A percentile compares a stretch with the other conserved stretches of the same genome.
These are phyloP conservation scores for Mortierella sp. DNA, from an alignment of 371 early-diverging fungal species.

Conservation along the genomic window DNA sequence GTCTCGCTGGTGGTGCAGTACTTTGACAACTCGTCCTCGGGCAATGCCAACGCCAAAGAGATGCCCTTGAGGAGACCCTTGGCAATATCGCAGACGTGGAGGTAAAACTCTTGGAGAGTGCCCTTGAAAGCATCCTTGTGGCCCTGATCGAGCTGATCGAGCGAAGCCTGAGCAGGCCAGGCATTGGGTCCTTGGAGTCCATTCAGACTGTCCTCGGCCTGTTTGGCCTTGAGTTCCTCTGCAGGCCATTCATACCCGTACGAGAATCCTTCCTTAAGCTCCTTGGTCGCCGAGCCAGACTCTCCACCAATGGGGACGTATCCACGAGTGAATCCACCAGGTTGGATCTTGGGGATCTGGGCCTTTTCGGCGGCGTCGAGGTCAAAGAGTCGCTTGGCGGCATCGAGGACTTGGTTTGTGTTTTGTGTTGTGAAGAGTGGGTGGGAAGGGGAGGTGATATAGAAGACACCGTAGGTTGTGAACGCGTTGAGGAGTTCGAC, in stretches of 20 bases:
- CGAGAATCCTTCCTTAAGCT: conserved; percentile 69
- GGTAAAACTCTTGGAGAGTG: conserved; percentile 55
- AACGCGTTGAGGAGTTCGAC: conserved; percentile 38
- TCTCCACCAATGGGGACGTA: conserved; percentile 65
- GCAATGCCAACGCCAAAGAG: conserved; percentile 35
- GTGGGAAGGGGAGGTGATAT: conserved; percentile 51
- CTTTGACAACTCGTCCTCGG: conserved; percentile 43
- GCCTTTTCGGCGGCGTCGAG: conserved; percentile 36
- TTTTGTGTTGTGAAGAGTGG: conserved; percentile 34
- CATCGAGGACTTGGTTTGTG: conserved; percentile 33
- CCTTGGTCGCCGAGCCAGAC: conserved; percentile 65
- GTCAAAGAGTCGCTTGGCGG: conserved; percentile 45
- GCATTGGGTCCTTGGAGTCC: conserved; percentile 64
- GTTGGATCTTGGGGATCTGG: conserved; percentile 49
- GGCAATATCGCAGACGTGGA: conserved; percentile 54
- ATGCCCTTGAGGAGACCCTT: conserved; percentile 56
- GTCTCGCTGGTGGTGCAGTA: conserved; percentile 61
- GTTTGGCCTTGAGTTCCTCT: conserved; percentile 15
- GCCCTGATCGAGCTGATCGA: conserved; percentile 29
- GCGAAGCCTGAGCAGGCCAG: conserved; percentile 56
- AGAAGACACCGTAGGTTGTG: conserved; percentile 53
- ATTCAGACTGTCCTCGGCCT: conserved; percentile 37
- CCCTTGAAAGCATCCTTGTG: conserved; percentile 38
- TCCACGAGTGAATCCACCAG: conserved; percentile 67
- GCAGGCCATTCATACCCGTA: conserved; percentile 64